Conservation (phyloP, 345 rosid species). For the Luvunga scandens region DNA sequence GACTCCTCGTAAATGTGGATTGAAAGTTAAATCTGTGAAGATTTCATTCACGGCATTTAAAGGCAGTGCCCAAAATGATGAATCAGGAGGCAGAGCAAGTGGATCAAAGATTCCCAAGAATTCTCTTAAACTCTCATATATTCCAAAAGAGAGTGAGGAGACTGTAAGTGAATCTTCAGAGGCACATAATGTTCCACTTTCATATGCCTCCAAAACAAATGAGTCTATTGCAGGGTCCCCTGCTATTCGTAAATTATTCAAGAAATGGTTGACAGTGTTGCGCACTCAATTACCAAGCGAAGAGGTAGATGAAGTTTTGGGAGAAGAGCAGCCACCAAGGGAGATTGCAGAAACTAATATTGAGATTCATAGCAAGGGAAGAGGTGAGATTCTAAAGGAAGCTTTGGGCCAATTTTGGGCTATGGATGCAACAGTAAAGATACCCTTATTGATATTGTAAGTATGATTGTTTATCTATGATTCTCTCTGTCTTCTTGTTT, state of each 20-base stretch:
- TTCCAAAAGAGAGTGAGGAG: constrained; percentile 60
- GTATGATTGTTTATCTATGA: constrained; percentile 26
- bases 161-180: constrained; percentile 50
- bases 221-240: constrained; percentile 56
- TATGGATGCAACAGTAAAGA: constrained; percentile 69
- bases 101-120: constrained; percentile 53
- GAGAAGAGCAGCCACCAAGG: constrained; percentile 42
- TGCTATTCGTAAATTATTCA: constrained; percentile 72
- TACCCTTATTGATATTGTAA: constrained; percentile 74
- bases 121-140: constrained; percentile 66
- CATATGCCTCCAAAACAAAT: constrained; percentile 59
- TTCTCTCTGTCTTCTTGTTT: background rate
- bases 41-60: constrained; percentile 62
- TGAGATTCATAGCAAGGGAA: constrained; percentile 27
- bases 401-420: constrained; percentile 57
- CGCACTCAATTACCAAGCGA: constrained; percentile 51
- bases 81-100: constrained; percentile 46
- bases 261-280: constrained; percentile 73
- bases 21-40: constrained; percentile 50
- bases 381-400: constrained; percentile 37
- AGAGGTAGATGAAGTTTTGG: constrained; percentile 49
- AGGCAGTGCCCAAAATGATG: constrained; percentile 61
- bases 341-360: constrained; percentile 29
- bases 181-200: constrained; percentile 54
- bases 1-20: constrained; percentile 39